These are phyloP conservation scores for Pterocarpus santalinus DNA, from an alignment of 306 rosid species.

Conservation along the genomic window DNA sequence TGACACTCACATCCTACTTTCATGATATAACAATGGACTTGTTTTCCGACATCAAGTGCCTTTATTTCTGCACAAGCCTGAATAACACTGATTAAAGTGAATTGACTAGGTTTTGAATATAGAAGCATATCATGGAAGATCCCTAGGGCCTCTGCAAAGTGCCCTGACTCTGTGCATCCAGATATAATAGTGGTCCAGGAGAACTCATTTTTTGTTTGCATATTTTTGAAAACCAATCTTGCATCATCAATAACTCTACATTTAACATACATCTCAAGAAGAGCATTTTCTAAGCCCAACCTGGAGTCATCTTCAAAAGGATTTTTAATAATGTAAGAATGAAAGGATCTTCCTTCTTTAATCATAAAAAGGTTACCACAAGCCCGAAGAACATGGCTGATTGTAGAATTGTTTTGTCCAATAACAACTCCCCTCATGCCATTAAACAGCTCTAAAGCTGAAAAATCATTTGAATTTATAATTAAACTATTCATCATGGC, in stretches of 20 bases:
- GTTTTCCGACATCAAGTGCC: constrained; percentile 49
- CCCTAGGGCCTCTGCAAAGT: constrained; percentile 44
- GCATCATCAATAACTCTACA: constrained; percentile 50
- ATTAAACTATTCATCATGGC: constrained; percentile 53
- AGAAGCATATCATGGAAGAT: constrained; percentile 51
- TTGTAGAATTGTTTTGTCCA: constrained; percentile 39
- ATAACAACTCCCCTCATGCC: constrained; percentile 50
- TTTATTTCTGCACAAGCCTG: constrained; percentile 53
- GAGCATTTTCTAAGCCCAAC: constrained; percentile 53
- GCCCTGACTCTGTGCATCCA: constrained; percentile 50
- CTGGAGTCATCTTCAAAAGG: constrained; percentile 45
- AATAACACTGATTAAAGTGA: constrained; percentile 47
- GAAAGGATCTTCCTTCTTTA: constrained; percentile 54
- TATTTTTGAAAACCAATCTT: constrained; percentile 47
- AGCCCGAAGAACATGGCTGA: constrained; percentile 52
- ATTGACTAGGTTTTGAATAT: constrained; percentile 54
- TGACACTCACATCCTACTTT: constrained; percentile 55
- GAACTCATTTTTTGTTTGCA: constrained; percentile 50
- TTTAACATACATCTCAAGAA: constrained; percentile 57
- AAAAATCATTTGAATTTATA: constrained; percentile 45
- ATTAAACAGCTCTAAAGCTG: constrained; percentile 50
- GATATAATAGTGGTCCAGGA: constrained; percentile 57
- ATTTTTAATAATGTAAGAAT: constrained; percentile 46
- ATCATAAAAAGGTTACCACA: constrained; percentile 49
- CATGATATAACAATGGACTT: constrained; percentile 48